Percentiles rank a stretch among this genome's conserved stretches.
These are phyloP conservation scores for Scenedesmus sp. DNA, from an alignment of 163 green algal genomes.

Conservation along the genomic window DNA sequence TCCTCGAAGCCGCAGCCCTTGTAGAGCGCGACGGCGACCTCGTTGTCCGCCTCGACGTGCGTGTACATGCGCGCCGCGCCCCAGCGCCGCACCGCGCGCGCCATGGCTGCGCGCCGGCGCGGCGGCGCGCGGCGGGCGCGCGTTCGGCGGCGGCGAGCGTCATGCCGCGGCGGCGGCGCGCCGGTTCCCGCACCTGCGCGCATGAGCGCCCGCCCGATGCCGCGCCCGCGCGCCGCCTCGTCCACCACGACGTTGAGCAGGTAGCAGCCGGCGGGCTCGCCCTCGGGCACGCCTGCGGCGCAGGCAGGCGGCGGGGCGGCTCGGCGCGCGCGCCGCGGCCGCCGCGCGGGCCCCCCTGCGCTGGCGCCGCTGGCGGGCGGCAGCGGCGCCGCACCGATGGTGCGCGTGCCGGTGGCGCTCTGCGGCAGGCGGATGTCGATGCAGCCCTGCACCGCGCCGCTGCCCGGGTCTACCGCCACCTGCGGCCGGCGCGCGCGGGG, in stretches of 20 bases:
- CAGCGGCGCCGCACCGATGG: not conserved
- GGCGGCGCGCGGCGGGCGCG: no score
- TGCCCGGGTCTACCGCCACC: not conserved
- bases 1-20: conserved; percentile 48
- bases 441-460: conserved; percentile 54
- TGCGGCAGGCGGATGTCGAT: conserved; percentile 62
- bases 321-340: not conserved
- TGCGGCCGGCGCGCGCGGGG: not conserved
- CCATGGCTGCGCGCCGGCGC: conserved; percentile 56
- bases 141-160: no score
- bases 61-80: conserved; percentile 57
- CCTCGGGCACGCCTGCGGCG: conserved; percentile 46
- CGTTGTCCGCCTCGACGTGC: conserved; percentile 47
- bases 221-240: conserved; percentile 52
- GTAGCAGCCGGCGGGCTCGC: conserved; percentile 55
- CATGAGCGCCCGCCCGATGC: conserved; percentile 59
- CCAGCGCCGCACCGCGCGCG: conserved; percentile 51
- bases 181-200: no score
- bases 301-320: not conserved
- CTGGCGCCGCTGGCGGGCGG: not conserved
- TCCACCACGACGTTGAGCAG: conserved; percentile 68
- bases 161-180: no score
- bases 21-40: conserved; percentile 53
- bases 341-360: not conserved
- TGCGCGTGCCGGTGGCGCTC: conserved; percentile 14